Conservation (phyloP, 2,329 filamentous ascomycete genomes). For the Paecilomyces variotii region DNA sequence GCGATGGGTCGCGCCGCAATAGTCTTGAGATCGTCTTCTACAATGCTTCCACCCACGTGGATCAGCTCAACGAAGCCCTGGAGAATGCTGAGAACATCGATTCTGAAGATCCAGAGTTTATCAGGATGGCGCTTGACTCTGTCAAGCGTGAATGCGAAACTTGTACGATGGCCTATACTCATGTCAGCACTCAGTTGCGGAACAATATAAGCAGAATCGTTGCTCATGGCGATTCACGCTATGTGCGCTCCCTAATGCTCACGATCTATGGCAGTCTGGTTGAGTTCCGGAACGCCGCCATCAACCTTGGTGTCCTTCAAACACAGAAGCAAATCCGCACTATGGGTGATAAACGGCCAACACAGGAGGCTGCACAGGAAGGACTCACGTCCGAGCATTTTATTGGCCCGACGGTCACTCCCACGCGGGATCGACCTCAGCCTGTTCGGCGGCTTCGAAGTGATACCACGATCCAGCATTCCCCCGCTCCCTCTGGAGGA, state of each 20-base stretch:
- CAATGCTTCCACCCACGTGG: slow-evolving; percentile 48
- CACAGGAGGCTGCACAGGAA: slow-evolving; percentile 23
- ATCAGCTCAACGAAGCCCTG: slow-evolving; percentile 48
- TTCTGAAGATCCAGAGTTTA: slow-evolving; percentile 44
- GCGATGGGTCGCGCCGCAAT: slow-evolving; percentile 40
- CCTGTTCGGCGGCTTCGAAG: slow-evolving; percentile 41
- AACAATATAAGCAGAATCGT: slow-evolving; percentile 44
- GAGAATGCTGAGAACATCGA: slow-evolving; percentile 42
- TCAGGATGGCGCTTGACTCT: slow-evolving; percentile 29
- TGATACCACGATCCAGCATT: slow-evolving; percentile 44
- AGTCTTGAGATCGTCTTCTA: slow-evolving; percentile 49
- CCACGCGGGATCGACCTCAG: slow-evolving; percentile 39
- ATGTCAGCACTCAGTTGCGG: slow-evolving; percentile 42
- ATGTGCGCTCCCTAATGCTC: slow-evolving; percentile 52
- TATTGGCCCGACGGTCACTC: slow-evolving; percentile 29
- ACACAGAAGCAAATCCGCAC: slow-evolving; percentile 19
- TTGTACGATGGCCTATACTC: slow-evolving; percentile 43
- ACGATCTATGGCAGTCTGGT: slow-evolving; percentile 51
- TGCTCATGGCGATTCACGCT: slow-evolving; percentile 47
- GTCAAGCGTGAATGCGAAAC: slow-evolving; percentile 41
- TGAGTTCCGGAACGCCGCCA: slow-evolving; percentile 53
- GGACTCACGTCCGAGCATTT: slow-evolving; percentile 19
- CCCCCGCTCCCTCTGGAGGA: slow-evolving; percentile 23
- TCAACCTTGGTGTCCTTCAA: slow-evolving; percentile 40
- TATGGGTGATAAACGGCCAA: slow-evolving; percentile 16